These are phyloP conservation scores for Colletotrichum sojae DNA, from an alignment of 2,329 filamentous ascomycete species.

Conservation along the genomic window DNA sequence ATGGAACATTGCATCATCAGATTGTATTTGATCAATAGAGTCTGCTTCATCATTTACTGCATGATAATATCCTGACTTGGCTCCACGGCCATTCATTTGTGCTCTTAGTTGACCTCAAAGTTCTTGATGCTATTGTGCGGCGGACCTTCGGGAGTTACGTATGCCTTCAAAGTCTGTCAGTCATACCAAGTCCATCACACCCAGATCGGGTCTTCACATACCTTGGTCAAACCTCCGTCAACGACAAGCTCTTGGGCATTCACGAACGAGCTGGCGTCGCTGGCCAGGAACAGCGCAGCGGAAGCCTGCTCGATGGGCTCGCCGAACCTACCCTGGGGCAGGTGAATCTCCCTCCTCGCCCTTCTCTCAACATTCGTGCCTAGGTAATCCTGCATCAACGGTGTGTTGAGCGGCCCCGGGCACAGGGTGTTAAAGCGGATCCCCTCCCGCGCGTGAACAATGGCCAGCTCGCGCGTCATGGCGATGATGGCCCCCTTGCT, in stretches of 20 bases:
- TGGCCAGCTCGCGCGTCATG: conserved; percentile 80
- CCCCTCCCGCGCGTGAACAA: conserved; percentile 82
- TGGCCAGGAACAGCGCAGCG: conserved; percentile 80
- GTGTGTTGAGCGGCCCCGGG: conserved; percentile 82
- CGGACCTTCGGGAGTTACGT: conserved; percentile 47
- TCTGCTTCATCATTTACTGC: no score
- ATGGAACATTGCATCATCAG: no score
- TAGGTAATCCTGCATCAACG: conserved; percentile 82
- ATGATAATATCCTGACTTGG: no score
- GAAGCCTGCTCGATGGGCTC: conserved; percentile 85
- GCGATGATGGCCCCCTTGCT: conserved; percentile 83
- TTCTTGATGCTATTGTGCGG: conserved; percentile 12
- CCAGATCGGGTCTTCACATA: not conserved
- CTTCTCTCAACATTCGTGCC: conserved; percentile 80
- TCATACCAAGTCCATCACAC: not conserved
- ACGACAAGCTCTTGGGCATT: conserved; percentile 82
- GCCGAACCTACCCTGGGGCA: conserved; percentile 81
- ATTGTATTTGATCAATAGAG: no score
- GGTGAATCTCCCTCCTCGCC: conserved; percentile 80
- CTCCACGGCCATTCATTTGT: no score
- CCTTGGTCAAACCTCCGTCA: conserved; percentile 79
- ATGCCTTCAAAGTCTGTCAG: conserved; percentile 29
- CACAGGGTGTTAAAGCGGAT: conserved; percentile 82
- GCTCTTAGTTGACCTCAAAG: not conserved
- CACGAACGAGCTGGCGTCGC: conserved; percentile 81